A percentile compares a stretch with the other conserved stretches of the same genome.
Evolutionary conservation across 257 asterid genomes (phyloP).

Genomic region (Misopates orontium): DNA sequence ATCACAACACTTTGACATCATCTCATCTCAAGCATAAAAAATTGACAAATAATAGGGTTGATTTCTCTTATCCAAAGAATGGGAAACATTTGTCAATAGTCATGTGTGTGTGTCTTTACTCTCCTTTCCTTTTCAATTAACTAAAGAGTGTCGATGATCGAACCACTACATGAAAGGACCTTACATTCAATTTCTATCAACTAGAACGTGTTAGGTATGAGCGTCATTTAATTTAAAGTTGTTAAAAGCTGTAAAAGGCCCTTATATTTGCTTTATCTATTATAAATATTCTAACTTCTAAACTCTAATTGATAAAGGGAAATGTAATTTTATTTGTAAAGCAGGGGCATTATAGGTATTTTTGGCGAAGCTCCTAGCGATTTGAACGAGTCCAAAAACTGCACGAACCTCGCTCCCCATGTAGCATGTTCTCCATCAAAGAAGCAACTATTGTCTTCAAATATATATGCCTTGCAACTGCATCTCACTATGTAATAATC

Average conservation of each 20-base stretch:
- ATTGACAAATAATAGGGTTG: constrained; percentile 21
- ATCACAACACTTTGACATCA: neutral
- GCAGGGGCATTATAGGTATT: too few species aligned
- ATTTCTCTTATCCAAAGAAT: constrained; percentile 4
- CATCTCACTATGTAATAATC: too few species aligned
- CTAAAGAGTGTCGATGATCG: neutral
- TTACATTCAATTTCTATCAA: neutral
- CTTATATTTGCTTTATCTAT: neutral
- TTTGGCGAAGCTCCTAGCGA: too few species aligned
- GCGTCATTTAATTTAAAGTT: neutral
- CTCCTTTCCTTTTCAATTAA: neutral
- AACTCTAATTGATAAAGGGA: too few species aligned
- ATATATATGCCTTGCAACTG: too few species aligned
- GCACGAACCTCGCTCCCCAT: too few species aligned
- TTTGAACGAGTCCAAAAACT: too few species aligned
- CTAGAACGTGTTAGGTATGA: neutral
- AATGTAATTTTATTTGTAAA: too few species aligned
- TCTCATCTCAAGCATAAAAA: neutral
- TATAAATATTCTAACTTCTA: neutral
- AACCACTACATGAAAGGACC: neutral
- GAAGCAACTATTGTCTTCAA: too few species aligned
- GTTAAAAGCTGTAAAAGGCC: neutral
- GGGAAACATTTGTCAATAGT: neutral
- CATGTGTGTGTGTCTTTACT: neutral
- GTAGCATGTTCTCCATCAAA: too few species aligned